Conservation (phyloP, 2,329 filamentous ascomycete genomes). For the Waltergamsia citrina region DNA sequence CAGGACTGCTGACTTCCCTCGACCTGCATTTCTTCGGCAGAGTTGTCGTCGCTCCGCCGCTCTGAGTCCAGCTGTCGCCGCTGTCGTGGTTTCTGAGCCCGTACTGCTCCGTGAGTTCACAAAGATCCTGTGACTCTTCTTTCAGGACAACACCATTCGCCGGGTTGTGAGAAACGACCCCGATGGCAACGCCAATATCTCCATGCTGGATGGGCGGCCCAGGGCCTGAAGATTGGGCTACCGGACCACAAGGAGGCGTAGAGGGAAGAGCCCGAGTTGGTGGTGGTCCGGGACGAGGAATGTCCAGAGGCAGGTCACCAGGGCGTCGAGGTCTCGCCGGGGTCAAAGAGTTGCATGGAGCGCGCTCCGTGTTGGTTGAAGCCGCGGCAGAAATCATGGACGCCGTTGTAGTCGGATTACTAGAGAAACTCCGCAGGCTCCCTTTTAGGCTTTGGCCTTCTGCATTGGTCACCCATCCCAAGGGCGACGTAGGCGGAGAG, state of each 20-base stretch:
- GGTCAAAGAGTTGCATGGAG: too few species aligned
- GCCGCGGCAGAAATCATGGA: neutral
- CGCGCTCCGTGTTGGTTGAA: neutral
- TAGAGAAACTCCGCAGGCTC: neutral
- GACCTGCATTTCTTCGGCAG: conserved; percentile 4
- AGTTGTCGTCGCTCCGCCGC: conserved; percentile 5
- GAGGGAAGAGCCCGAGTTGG: conserved; percentile 32
- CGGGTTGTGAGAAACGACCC: conserved; percentile 6
- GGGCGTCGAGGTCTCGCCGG: neutral
- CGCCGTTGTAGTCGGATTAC: conserved; percentile 1
- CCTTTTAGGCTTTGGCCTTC: too few species aligned
- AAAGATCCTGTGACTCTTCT: conserved; percentile 16
- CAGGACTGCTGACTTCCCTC: conserved; percentile 6
- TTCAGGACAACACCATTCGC: conserved; percentile 9
- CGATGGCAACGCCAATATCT: conserved; percentile 8
- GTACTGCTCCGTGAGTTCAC: conserved; percentile 19
- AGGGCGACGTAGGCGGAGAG: neutral
- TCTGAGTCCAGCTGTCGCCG: conserved; percentile 21
- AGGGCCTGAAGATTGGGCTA: conserved; percentile 8
- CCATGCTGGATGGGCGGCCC: conserved; percentile 5
- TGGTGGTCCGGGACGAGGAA: conserved; percentile 29
- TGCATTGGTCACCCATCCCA: neutral
- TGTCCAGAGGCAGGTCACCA: conserved; percentile 9
- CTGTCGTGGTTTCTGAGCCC: conserved; percentile 17
- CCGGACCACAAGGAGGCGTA: conserved; percentile 11